Base-by-base conservation (phyloP, 768 basidiomycete genomes). In the Suillus ampliporus region DNA sequence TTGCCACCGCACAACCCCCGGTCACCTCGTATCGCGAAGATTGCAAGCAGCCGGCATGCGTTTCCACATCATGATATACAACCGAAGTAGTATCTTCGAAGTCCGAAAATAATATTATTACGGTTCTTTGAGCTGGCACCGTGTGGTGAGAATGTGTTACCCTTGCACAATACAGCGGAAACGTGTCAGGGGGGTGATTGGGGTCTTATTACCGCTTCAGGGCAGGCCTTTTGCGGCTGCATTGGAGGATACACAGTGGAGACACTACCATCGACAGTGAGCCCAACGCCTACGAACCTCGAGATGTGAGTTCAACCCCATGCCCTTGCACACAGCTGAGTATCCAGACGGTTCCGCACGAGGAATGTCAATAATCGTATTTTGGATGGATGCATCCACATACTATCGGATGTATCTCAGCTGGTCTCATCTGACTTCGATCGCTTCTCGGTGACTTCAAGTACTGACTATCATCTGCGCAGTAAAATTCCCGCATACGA, bases 341-440 rank as follows among this genome's bases (percentile, higher is more conserved):
- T 26, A 54, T 19, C 53, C 37, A 54, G 37, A 38, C 15, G 23
- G 5, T 38, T 17, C 53, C 23, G 37, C 37, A 11, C 2, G 53
- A 23, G 37, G 53, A 23, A 54, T 15, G 35, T 38, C 53, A 26
- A 15, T 26, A 23, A 26, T 38, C 23, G 23, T 44, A 28, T 50
- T 52, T 38, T 23, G 40, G 83, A 73, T 88, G 88, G 88, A 89
- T 89, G 80, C 67, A 54, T 44, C n/a, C n/a, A 50, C 41, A 44
- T 21, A 40, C 4, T 19, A 60, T 62, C 68, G 76, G 86, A 86
- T 88, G 79, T 78, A 75, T 52, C 21, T 53, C 56, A 35, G 5
- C 50, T 50, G 11, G 15, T 21, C 60, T 52, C 37, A 13, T 31
- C 52, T 57, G n/a, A 15, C 57, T 50, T 61, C 7, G 23, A 28